phyloP scores from a whole-genome alignment of 805 yeast genomes.

The Saccharomycopsis sp. region DNA sequence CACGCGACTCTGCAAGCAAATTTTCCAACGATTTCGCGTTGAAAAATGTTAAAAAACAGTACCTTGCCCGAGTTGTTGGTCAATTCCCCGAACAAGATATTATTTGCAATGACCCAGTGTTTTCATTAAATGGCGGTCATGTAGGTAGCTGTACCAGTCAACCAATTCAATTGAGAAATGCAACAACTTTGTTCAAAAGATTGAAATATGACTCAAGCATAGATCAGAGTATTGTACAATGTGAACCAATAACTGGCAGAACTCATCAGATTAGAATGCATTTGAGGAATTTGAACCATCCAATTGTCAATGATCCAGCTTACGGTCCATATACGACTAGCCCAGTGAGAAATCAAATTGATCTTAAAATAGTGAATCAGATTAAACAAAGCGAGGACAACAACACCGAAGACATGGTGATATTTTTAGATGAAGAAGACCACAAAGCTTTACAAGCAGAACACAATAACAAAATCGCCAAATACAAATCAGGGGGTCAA shows the following conservation, averaged over 20 bases:
- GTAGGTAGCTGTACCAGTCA: too few relatives aligned
- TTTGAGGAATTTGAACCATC: constrained; percentile 79
- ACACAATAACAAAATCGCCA: not conserved
- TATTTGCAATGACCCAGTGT: constrained; percentile 52
- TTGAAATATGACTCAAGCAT: constrained; percentile 61
- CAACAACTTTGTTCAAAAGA: constrained; percentile 63
- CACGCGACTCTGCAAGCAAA: constrained; percentile 65
- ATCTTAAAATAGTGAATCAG: constrained; percentile 4
- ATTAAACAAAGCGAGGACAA: constrained; percentile 1
- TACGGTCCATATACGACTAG: constrained; percentile 31
- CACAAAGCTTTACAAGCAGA: not conserved
- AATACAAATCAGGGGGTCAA: constrained; percentile 8
- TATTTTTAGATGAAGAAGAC: not conserved
- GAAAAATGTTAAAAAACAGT: constrained; percentile 70
- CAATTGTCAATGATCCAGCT: constrained; percentile 89
- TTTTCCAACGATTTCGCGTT: constrained; percentile 58
- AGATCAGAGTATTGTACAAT: constrained; percentile 59
- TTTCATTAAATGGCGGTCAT: constrained; percentile 54
- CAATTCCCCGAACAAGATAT: constrained; percentile 59
- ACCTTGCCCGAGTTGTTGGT: constrained; percentile 83
- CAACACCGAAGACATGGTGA: not conserved
- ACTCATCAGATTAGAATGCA: constrained; percentile 96
- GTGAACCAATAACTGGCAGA: constrained; percentile 86
- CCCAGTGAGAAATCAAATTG: constrained; percentile 7
- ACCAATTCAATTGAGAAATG: constrained; percentile 45